Evolutionary conservation across 768 basidiomycete species (phyloP).

Genomic region (Psilocybe cyanescens): DNA sequence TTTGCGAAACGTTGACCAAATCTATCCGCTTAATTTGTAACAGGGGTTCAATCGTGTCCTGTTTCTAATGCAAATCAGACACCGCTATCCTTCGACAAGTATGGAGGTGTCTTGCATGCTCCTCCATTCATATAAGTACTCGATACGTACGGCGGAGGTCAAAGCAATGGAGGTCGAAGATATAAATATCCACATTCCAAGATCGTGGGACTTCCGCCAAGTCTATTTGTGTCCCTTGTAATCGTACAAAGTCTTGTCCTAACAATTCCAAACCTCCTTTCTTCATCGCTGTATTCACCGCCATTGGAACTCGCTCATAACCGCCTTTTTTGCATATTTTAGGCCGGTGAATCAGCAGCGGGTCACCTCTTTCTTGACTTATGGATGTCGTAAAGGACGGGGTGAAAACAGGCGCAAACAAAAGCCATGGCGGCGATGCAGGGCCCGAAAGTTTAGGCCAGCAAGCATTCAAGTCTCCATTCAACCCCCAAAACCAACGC

Average conservation of each 20-base stretch:
- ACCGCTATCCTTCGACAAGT: background rate
- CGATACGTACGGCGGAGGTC: background rate
- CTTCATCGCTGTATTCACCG: background rate
- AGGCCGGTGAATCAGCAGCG: background rate
- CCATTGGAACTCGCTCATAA: background rate
- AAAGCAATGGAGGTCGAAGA: background rate
- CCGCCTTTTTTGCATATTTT: background rate
- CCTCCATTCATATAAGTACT: background rate
- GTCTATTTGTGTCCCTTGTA: no score
- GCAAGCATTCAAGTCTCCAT: constrained; percentile 14
- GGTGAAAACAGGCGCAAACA: constrained; percentile 15
- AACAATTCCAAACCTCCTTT: no score
- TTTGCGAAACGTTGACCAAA: no score
- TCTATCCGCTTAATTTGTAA: no score
- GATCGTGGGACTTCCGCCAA: no score
- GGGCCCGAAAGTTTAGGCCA: constrained; percentile 4
- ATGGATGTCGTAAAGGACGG: constrained; percentile 1
- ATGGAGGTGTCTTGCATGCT: background rate
- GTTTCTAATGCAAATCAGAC: background rate
- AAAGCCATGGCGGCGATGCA: constrained; percentile 1
- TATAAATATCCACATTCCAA: background rate
- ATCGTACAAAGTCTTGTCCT: no score
- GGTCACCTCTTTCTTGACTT: background rate
- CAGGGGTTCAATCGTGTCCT: no score
- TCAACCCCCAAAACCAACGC: background rate